A percentile compares a stretch with the other conserved stretches of the same genome.
These are phyloP conservation scores for Oryza nivara DNA, from an alignment of 176 grass and related monocot genomes.

Conservation along the genomic window DNA sequence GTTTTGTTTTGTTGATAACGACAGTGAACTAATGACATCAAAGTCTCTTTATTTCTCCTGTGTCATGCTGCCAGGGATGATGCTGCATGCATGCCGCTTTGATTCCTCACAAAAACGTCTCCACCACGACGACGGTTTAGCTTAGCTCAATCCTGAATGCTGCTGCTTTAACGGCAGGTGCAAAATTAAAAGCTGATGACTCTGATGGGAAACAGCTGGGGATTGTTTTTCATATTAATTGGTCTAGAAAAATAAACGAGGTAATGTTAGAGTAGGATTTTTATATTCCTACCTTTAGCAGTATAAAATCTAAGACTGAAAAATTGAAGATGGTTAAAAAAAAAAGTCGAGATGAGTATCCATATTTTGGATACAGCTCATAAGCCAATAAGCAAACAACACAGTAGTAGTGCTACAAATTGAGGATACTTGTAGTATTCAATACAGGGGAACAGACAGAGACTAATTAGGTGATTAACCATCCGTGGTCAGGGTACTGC, in stretches of 20 bases:
- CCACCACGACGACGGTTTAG: neutral
- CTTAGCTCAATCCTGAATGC: neutral
- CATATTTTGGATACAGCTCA: no score
- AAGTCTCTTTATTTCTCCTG: neutral
- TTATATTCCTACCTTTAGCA: no score
- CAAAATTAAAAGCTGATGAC: neutral
- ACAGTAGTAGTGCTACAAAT: no score
- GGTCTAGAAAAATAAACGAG: no score
- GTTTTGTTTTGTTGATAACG: constrained; percentile 16
- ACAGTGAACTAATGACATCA: constrained; percentile 48
- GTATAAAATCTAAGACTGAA: no score
- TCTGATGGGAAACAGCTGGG: neutral
- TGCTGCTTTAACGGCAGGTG: neutral
- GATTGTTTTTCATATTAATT: neutral
- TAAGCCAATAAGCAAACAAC: no score
- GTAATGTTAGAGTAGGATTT: no score
- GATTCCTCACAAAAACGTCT: neutral
- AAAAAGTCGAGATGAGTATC: no score
- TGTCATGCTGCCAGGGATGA: neutral
- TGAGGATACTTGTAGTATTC: no score
- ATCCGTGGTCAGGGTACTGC: neutral
- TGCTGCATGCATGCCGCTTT: neutral
- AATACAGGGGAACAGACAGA: neutral
- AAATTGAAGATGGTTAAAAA: no score
- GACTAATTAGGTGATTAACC: neutral